These are phyloP conservation scores for Apiotrichum akiyoshidainum DNA, from an alignment of 1,284 basidiomycete genomes.

Conservation along the genomic window DNA sequence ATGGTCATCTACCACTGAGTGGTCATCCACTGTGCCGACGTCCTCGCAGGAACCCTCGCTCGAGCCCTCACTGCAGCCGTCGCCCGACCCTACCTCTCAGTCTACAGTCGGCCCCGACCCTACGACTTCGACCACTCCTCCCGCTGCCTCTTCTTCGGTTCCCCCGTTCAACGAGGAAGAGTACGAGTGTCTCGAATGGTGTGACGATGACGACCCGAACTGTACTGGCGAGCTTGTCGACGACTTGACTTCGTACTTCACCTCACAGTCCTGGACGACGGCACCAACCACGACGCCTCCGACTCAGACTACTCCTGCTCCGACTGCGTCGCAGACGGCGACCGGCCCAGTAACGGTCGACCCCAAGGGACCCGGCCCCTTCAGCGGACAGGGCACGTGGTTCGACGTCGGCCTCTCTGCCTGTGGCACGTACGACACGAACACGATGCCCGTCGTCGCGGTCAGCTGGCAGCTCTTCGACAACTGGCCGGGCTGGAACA, in stretches of 20 bases:
- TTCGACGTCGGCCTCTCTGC: constrained; percentile 40
- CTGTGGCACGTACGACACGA: constrained; percentile 34
- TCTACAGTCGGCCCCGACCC: constrained; percentile 1
- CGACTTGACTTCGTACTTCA: too few relatives aligned
- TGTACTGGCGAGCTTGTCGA: background rate
- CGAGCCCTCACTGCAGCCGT: constrained; percentile 2
- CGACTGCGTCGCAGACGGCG: background rate
- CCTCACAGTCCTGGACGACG: background rate
- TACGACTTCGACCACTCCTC: background rate
- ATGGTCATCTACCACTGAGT: background rate
- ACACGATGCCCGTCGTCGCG: constrained; percentile 46
- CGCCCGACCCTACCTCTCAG: background rate
- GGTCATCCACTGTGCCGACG: too few relatives aligned
- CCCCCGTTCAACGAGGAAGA: background rate
- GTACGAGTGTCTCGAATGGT: background rate
- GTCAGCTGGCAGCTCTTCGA: constrained; percentile 51
- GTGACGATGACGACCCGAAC: constrained; percentile 2
- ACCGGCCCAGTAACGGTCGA: constrained; percentile 27
- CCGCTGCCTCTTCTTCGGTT: background rate
- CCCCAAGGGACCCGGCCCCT: constrained; percentile 40
- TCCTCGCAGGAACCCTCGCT: background rate
- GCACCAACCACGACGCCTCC: background rate
- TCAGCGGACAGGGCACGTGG: constrained; percentile 44
- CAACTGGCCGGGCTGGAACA: constrained; percentile 51
- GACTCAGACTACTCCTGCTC: too few relatives aligned